Evolutionary conservation across 1,284 basidiomycete species (phyloP).

Genomic region (Coniferiporia sulphurascens): DNA sequence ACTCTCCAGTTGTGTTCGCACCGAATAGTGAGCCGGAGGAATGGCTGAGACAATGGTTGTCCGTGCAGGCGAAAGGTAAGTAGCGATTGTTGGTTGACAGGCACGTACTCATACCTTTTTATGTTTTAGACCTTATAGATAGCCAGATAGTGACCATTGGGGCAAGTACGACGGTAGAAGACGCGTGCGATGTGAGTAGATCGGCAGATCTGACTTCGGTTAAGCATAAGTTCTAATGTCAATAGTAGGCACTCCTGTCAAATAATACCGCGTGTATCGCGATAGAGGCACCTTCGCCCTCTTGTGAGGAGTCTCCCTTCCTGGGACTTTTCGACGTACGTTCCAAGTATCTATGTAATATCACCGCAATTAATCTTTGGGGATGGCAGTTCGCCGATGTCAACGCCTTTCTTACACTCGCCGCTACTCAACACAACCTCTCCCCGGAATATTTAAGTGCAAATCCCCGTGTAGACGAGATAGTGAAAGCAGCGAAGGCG

Average conservation of each 20-base stretch:
- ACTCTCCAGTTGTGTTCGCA: constrained; percentile 29
- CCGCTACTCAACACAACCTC: constrained; percentile 68
- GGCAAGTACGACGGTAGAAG: constrained; percentile 65
- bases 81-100: not conserved
- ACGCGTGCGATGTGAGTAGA: constrained; percentile 66
- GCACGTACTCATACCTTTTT: not conserved
- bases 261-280: constrained; percentile 61
- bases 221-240: not conserved
- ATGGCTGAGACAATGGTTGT: constrained; percentile 56
- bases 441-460: constrained; percentile 51
- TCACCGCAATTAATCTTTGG: not conserved
- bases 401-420: constrained; percentile 74
- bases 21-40: constrained; percentile 43
- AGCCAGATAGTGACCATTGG: constrained; percentile 57
- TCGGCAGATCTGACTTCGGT: not conserved
- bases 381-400: constrained; percentile 72
- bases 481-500: constrained; percentile 64
- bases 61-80: constrained; percentile 50
- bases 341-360: not conserved
- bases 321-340: constrained; percentile 72
- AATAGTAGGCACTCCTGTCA: constrained; percentile 52
- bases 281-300: constrained; percentile 39
- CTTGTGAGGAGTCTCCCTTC: constrained; percentile 33
- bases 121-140: constrained; percentile 55
- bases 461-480: constrained; percentile 56